Evolutionary conservation across 192 early-diverging fungal genomes (phyloP).

Genomic region (Globomyces pollinis-pini): DNA sequence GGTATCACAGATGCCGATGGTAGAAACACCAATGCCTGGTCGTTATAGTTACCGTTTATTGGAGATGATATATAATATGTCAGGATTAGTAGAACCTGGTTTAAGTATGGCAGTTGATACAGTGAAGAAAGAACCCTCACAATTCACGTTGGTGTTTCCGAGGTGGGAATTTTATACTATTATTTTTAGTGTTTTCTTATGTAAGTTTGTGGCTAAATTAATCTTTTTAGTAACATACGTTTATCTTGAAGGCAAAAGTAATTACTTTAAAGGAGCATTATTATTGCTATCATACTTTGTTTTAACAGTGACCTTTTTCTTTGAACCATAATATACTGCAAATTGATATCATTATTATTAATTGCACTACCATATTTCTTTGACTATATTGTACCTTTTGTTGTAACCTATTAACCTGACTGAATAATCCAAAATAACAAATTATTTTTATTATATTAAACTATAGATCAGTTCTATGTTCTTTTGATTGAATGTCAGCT

Average conservation of each 20-base stretch:
- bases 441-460: no score
- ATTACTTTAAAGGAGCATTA: conserved; percentile 96
- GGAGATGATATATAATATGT: not conserved
- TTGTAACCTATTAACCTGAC: no score
- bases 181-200: conserved; percentile 46
- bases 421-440: no score
- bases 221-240: conserved; percentile 81
- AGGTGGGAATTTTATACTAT: conserved; percentile 59
- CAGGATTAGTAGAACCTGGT: not conserved
- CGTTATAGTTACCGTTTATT: not conserved
- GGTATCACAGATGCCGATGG: not conserved
- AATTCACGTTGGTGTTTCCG: conserved; percentile 58
- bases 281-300: conserved; percentile 79
- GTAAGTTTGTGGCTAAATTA: conserved; percentile 9
- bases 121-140: not conserved
- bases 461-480: no score
- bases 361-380: no score
- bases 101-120: not conserved
- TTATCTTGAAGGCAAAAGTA: conserved; percentile 89
- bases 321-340: no score
- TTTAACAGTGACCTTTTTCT: conserved; percentile 72
- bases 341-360: no score
- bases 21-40: not conserved
- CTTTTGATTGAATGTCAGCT: no score
- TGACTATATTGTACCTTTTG: no score